phyloP scores from a whole-genome alignment of 129 eudicot species.

The Sambucus nigra region DNA sequence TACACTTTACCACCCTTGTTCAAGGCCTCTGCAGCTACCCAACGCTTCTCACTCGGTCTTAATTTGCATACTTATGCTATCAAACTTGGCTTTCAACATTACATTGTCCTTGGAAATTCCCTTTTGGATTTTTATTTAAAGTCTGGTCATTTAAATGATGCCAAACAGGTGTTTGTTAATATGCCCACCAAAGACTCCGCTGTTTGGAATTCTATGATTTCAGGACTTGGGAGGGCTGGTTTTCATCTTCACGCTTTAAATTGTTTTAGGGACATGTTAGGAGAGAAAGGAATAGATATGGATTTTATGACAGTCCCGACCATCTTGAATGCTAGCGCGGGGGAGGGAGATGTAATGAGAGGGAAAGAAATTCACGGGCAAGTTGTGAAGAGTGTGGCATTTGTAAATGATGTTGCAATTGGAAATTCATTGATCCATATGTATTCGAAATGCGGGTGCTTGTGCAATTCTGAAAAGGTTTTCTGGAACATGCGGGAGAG shows the following conservation, averaged over 20 bases:
- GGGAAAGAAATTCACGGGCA: conserved; percentile 43
- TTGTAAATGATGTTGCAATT: conserved; percentile 19
- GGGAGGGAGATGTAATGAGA: conserved; percentile 27
- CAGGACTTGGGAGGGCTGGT: conserved; percentile 27
- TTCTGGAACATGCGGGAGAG: conserved; percentile 8
- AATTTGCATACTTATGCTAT: conserved; percentile 25
- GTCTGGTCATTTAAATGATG: conserved; percentile 18
- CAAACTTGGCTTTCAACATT: conserved; percentile 20
- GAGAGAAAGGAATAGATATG: conserved; percentile 12
- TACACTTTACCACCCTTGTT: conserved; percentile 30
- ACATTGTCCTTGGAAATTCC: conserved; percentile 26
- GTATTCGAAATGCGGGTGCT: conserved; percentile 38
- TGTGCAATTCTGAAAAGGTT: conserved; percentile 21
- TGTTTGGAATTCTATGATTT: conserved; percentile 42
- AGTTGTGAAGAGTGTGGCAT: conserved; percentile 15
- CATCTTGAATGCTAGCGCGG: conserved; percentile 33
- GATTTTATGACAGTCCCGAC: conserved; percentile 32
- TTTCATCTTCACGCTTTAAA: conserved; percentile 22
- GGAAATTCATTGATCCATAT: conserved; percentile 28
- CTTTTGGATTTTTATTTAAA: conserved; percentile 34
- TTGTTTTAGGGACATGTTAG: conserved; percentile 28
- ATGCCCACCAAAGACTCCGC: conserved; percentile 17
- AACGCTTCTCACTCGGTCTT: conserved; percentile 18
- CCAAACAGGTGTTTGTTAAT: conserved; percentile 17
- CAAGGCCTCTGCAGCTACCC: conserved; percentile 20